Conservation (phyloP, 306 rosid species). For the Calophaca sinica region DNA sequence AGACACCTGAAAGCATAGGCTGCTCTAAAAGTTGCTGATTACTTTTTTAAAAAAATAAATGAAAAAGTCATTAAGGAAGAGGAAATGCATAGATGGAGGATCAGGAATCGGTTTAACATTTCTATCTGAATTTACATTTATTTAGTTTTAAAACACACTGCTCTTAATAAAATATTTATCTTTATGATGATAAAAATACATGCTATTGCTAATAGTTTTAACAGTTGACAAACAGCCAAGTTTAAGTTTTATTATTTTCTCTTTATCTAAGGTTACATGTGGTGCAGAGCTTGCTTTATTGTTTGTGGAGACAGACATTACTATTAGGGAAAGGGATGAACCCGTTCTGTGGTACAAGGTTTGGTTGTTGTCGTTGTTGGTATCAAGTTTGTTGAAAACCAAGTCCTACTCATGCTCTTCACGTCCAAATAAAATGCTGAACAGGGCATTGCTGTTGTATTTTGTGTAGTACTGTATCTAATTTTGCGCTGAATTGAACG, state of each 20-base stretch:
- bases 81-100: not conserved
- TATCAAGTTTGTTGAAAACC: conserved; percentile 33
- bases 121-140: conserved; percentile 21
- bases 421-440: not conserved
- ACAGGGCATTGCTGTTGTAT: too few species aligned
- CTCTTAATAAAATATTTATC: not conserved
- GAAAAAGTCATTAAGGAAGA: not conserved
- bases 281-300: conserved; percentile 90
- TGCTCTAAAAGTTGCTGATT: conserved; percentile 9
- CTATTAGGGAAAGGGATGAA: conserved; percentile 75
- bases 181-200: not conserved
- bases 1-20: conserved; percentile 19
- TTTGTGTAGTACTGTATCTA: too few species aligned
- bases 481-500: too few species aligned
- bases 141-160: conserved; percentile 18
- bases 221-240: conserved; percentile 13
- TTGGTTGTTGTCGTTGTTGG: conserved; percentile 78
- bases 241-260: conserved; percentile 33
- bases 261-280: conserved; percentile 72
- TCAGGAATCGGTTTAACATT: conserved; percentile 5
- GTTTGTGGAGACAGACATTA: conserved; percentile 86
- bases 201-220: not conserved
- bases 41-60: conserved; percentile 5
- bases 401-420: not conserved
- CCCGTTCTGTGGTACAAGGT: conserved; percentile 62